Evolutionary conservation across 2,329 filamentous ascomycete genomes (phyloP), one percentile per base, ranked within the genome.

Genomic region (Cercospora zeina): DNA sequence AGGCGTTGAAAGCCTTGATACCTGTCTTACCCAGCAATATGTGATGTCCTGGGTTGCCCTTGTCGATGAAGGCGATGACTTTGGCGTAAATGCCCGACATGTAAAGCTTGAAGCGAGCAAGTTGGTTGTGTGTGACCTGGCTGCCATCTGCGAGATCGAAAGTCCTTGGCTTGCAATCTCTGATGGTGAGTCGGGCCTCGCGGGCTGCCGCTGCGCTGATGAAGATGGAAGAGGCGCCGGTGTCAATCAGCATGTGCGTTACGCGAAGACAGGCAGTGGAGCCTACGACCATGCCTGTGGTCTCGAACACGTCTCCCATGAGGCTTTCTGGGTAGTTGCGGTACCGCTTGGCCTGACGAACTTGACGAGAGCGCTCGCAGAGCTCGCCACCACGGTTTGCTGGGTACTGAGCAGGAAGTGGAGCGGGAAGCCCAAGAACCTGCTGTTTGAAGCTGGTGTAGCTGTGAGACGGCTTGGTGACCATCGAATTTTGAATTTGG

Each of bases 161-260:
- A n/a, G 33, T 42, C 24, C 51, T 37, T 1, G 61, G 61, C 3
- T 49, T 21, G 27, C 61, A 57, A 10, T 24, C 2, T 21, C 21
- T 9, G 19, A 62, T 33, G 0, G 1, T 21, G 0, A 63, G 56
- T 1, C 42, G 24, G 1, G 61, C 57, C 9, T 36, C 37, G 2
- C 51, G 4, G 14, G 49, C 61, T 16, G 57, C 61, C 3, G 39
- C 39, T 10, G 31, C 11, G 16, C 47, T 59, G 61, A 63, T 60
- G 51, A 60, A 27, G 5, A 58, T 60, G 8, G 57, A 27, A 6
- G 57, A 16, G 10, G 61, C 61, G 7, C 50, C 51, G 39, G 61
- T 60, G 51, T 63, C 61, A 39, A 63, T 39, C 14, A 63, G 31
- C 57, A 63, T 60, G 56, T 54, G 56, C 4, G 50, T 54, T 7